These are phyloP conservation scores for Austroboletus niveus DNA, from an alignment of 1,284 basidiomycete species.

Conservation along the genomic window DNA sequence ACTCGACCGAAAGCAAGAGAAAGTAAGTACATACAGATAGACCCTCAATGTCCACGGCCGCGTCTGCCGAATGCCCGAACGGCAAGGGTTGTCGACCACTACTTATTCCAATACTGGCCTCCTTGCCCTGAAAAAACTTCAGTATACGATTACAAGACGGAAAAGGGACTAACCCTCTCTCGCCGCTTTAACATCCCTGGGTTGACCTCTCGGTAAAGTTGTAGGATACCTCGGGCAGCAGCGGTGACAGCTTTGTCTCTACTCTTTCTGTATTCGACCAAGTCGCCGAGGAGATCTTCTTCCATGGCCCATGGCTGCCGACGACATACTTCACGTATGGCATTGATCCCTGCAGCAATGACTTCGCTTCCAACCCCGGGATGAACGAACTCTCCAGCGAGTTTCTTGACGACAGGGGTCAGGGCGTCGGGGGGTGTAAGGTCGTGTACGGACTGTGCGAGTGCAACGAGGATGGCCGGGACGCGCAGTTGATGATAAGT, in stretches of 20 bases:
- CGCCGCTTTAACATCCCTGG: constrained; percentile 88
- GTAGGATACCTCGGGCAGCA: constrained; percentile 84
- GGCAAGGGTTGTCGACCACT: constrained; percentile 65
- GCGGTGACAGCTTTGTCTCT: constrained; percentile 92
- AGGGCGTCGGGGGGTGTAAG: constrained; percentile 94
- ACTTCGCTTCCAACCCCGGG: constrained; percentile 96
- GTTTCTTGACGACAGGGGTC: constrained; percentile 86
- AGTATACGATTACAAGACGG: background rate
- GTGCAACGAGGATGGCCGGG: constrained; percentile 90
- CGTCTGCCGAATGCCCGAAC: constrained; percentile 77
- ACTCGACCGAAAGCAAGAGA: background rate
- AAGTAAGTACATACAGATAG: constrained; percentile 57
- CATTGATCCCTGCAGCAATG: constrained; percentile 93
- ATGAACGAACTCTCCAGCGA: constrained; percentile 96
- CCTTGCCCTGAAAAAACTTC: constrained; percentile 64
- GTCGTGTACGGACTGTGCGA: constrained; percentile 96
- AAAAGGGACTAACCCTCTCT: constrained; percentile 62
- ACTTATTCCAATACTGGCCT: constrained; percentile 72
- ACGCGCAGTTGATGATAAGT: constrained; percentile 92
- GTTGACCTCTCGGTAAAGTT: constrained; percentile 96
- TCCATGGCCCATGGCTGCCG: constrained; percentile 97
- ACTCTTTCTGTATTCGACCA: constrained; percentile 94
- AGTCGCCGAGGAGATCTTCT: constrained; percentile 87
- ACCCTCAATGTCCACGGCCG: constrained; percentile 88
- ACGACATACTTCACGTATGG: constrained; percentile 90